These are phyloP conservation scores for Coemansia sp. DNA, from an alignment of 192 early-diverging fungal species.

Conservation along the genomic window DNA sequence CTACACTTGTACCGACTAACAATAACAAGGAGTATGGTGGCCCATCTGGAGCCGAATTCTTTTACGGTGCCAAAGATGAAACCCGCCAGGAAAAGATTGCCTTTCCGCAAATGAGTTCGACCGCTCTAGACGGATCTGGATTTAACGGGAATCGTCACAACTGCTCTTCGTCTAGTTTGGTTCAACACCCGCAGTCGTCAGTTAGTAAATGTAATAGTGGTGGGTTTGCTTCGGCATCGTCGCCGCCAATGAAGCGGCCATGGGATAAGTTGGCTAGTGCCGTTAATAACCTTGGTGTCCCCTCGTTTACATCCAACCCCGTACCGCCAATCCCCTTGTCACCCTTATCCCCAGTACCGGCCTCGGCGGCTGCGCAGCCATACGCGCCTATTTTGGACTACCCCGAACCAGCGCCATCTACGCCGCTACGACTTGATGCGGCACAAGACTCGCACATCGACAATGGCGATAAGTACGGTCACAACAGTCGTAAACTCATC, in stretches of 20 bases:
- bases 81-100: not conserved
- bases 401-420: not conserved
- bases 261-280: not conserved
- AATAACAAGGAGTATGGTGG: not conserved
- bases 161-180: not conserved
- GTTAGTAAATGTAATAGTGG: not conserved
- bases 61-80: not conserved
- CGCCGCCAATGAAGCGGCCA: not conserved
- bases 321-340: not conserved
- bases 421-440: not conserved
- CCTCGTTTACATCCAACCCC: not conserved
- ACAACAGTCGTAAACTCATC: not conserved
- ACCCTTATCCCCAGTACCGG: not conserved
- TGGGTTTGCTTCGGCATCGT: not conserved
- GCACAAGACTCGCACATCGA: not conserved
- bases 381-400: slow-evolving; percentile 1
- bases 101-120: not conserved
- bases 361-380: not conserved
- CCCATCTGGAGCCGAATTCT: not conserved
- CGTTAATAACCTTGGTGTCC: not conserved
- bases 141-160: not conserved
- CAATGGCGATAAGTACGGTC: not conserved
- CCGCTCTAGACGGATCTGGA: not conserved
- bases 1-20: not conserved
- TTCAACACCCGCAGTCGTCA: not conserved